Base-by-base conservation (phyloP, 768 basidiomycete species). In the Podaxis sp. region DNA sequence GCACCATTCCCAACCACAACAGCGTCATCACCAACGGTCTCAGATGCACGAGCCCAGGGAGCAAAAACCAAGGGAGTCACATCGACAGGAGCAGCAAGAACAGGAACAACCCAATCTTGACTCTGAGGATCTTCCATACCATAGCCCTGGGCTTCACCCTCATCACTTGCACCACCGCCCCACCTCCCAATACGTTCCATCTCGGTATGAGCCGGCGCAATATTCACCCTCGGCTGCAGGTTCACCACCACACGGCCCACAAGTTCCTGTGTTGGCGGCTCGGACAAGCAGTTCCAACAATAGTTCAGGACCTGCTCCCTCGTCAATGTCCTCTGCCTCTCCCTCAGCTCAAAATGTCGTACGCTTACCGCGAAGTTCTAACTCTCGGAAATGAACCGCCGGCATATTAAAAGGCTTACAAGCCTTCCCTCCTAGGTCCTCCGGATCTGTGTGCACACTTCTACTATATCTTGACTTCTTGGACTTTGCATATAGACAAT, bases 251-350 rank as follows among this genome's bases (percentile, higher is more conserved):
- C 18, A 40, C 23, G 27, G 53, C 6, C 6, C 42, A 10, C 52
- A 47, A 37, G 59, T 48, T 36, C 44, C 59, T 37, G n/a, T 53
- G 16, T 48, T 61, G 36, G 53, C 36, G 27, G 13, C 55, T 46
- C 52, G 44, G 25, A 54, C 52, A 1, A 61, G 35, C 46, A 61
- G 52, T 23, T 61, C 59, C n/a, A 61, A 61, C 25, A 61, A 61
- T 48, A 61, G 59, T 32, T 61, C 59, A 13, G 59, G 59, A 23
- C 59, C 59, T 36, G 21, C 40, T 2, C 59, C 59, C 13, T 60
- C 59, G 7, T 60, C 59, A 9, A 61, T 55, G 36, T 61, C 59
- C 9, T 54, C 59, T 37, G 28, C 46, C 11, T 61, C 59, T 28
- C 57, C 57, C 44, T 61, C 53, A 5, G 28, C 42, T 38, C 59